Percentiles rank a stretch among this genome's conserved stretches.
phyloP scores from a whole-genome alignment of 306 rosid species.

The Psophocarpus tetragonolobus region DNA sequence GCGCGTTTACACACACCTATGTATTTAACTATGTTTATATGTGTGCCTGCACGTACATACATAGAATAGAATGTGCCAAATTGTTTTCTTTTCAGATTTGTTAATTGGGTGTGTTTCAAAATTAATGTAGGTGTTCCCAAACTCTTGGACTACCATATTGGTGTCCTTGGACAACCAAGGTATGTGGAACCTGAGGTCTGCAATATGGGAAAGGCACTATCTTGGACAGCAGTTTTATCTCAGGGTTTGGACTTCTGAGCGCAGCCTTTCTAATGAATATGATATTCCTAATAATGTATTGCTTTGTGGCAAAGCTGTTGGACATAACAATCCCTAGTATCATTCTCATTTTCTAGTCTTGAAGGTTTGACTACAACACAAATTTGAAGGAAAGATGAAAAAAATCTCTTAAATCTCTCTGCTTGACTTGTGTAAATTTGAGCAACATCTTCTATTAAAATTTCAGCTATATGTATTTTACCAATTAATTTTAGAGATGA shows the following conservation, averaged over 20 bases:
- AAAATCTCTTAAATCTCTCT: constrained; percentile 8
- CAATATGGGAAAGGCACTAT: constrained; percentile 93
- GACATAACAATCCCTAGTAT: constrained; percentile 50
- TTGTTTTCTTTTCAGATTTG: background rate
- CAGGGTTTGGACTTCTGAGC: constrained; percentile 73
- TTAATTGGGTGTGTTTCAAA: background rate
- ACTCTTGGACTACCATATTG: constrained; percentile 78
- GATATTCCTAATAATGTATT: constrained; percentile 73
- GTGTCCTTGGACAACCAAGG: constrained; percentile 96
- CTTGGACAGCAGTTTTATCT: constrained; percentile 93
- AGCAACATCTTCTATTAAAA: constrained; percentile 8
- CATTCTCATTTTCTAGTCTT: constrained; percentile 42
- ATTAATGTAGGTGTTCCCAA: constrained; percentile 72
- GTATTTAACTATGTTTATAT: no score
- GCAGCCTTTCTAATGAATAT: constrained; percentile 69
- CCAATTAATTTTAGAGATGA: background rate
- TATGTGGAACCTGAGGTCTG: constrained; percentile 97
- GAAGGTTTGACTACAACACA: constrained; percentile 52
- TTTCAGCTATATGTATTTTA: constrained; percentile 3
- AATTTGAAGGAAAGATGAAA: background rate
- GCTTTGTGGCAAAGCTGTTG: constrained; percentile 84
- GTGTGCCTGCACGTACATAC: no score
- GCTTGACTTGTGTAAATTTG: constrained; percentile 26
- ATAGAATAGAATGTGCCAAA: background rate
- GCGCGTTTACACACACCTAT: no score